phyloP scores from a whole-genome alignment of 2,329 filamentous ascomycete species.

The Aspergillaceae sp. region DNA sequence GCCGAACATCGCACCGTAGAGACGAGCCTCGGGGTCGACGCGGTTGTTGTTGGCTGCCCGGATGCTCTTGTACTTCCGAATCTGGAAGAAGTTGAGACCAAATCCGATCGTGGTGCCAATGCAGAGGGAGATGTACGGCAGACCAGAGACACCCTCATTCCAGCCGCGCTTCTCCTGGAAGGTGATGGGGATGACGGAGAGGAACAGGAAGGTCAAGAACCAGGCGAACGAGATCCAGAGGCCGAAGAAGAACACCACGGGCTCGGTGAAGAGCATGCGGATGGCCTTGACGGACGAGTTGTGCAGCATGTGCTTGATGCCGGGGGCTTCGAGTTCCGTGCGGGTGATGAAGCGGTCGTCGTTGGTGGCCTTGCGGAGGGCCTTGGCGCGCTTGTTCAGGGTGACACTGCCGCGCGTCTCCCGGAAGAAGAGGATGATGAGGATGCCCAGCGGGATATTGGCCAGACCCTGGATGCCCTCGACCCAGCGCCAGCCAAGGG shows the following conservation, averaged over 20 bases:
- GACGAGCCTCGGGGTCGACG: constrained; percentile 40
- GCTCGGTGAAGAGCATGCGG: constrained; percentile 43
- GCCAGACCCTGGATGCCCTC: constrained; percentile 46
- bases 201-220: constrained; percentile 48
- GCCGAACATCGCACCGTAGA: constrained; percentile 44
- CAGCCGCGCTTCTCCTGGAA: constrained; percentile 46
- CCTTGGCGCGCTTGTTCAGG: constrained; percentile 44
- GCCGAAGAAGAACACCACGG: constrained; percentile 43
- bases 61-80: constrained; percentile 42
- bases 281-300: constrained; percentile 45
- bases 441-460: constrained; percentile 42
- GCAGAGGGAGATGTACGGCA: constrained; percentile 45
- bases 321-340: constrained; percentile 45
- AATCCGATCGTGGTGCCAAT: constrained; percentile 44
- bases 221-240: constrained; percentile 47
- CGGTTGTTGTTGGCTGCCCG: constrained; percentile 22
- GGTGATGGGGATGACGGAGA: constrained; percentile 44
- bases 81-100: constrained; percentile 43
- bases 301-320: constrained; percentile 34
- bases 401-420: constrained; percentile 42
- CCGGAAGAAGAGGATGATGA: constrained; percentile 37
- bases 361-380: constrained; percentile 39
- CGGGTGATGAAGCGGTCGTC: constrained; percentile 44
- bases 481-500: constrained; percentile 47
- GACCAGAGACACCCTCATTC: constrained; percentile 42